These are phyloP conservation scores for Paxillus involutus DNA, from an alignment of 768 basidiomycete genomes.

Conservation along the genomic window DNA sequence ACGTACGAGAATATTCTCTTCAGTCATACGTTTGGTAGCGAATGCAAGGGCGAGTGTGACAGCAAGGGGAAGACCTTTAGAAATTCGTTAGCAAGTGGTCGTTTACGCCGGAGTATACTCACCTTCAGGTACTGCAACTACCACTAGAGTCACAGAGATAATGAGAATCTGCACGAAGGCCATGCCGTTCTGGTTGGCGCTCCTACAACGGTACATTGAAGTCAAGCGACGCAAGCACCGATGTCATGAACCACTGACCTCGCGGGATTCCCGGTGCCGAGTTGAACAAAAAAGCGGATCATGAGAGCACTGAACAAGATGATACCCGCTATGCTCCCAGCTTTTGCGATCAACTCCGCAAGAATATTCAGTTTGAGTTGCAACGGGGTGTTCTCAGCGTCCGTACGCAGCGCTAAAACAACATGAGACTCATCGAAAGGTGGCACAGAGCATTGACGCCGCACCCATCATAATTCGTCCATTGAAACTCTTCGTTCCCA, in stretches of 20 bases:
- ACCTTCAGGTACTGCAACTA: slow-evolving; percentile 88
- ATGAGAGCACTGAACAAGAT: slow-evolving; percentile 81
- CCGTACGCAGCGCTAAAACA: slow-evolving; percentile 73
- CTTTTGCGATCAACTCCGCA: slow-evolving; percentile 94
- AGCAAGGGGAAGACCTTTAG: slow-evolving; percentile 83
- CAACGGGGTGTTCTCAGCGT: slow-evolving; percentile 87
- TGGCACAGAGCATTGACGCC: slow-evolving; percentile 18
- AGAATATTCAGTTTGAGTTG: slow-evolving; percentile 91
- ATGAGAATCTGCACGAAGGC: slow-evolving; percentile 92
- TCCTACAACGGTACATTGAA: slow-evolving; percentile 37
- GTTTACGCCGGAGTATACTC: slow-evolving; percentile 4
- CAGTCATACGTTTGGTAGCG: slow-evolving; percentile 97
- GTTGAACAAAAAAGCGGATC: slow-evolving; percentile 93
- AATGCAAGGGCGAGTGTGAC: slow-evolving; percentile 96
- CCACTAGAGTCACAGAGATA: slow-evolving; percentile 89
- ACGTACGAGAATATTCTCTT: slow-evolving; percentile 92
- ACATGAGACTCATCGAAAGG: not conserved
- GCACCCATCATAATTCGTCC: slow-evolving; percentile 97
- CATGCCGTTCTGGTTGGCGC: slow-evolving; percentile 80
- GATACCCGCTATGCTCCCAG: slow-evolving; percentile 80
- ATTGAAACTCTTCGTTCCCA: slow-evolving; percentile 92
- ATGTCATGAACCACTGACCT: slow-evolving; percentile 39
- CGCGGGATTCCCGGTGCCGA: slow-evolving; percentile 57
- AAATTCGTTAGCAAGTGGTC: not conserved
- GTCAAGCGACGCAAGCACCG: slow-evolving; percentile 4